Base-by-base conservation (phyloP, 177 flowering plant species). In the Telopea speciosissima region DNA sequence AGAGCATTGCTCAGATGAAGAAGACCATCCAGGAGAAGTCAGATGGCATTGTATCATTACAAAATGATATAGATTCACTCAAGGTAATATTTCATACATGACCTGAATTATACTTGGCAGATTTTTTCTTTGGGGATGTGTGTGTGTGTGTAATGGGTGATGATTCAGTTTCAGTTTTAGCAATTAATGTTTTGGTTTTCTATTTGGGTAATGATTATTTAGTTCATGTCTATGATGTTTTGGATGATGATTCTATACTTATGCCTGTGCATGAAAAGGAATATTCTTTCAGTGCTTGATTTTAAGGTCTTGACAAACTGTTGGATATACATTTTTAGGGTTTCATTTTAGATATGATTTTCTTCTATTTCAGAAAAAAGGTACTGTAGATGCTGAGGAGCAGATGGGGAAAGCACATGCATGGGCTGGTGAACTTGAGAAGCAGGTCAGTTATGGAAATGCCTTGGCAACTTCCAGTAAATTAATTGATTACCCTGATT, bases 351-450 rank as follows among this genome's bases (percentile, higher is more conserved):
- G 2, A 14, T 22, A 23, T 64, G 68, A 8, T 52, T 44, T 12
- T 22, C n/a, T 61, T 24, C 1, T 64, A 26, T 76, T 65, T 49
- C 40, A 92, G 97, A 79, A 80, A 76, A 90, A 87, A 71, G 93
- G 86, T 23, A 75, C 84, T 31, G 74, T 75, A 24, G 90, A 87
- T 79, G 85, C 78, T 63, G 83, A 81, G 75, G 87, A 85, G 82
- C 79, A 74, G 79, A 79, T 87, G n/a, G 88, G 85, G 10, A 87
- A 89, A 83, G 98, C 93, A 68, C 88, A 86, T 80, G 90, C 95
- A 66, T 89, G 87, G 28, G 89, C 86, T 68, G 80, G 45, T 69
- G 97, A 93, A 75, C 81, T 96, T 70, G 92, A 91, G 84, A 88
- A 86, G 74, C 88, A 89, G 92, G 98, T 91, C 23, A 26, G 75